Evolutionary conservation across 768 basidiomycete genomes (phyloP).

Genomic region (Amanita fuliginea): DNA sequence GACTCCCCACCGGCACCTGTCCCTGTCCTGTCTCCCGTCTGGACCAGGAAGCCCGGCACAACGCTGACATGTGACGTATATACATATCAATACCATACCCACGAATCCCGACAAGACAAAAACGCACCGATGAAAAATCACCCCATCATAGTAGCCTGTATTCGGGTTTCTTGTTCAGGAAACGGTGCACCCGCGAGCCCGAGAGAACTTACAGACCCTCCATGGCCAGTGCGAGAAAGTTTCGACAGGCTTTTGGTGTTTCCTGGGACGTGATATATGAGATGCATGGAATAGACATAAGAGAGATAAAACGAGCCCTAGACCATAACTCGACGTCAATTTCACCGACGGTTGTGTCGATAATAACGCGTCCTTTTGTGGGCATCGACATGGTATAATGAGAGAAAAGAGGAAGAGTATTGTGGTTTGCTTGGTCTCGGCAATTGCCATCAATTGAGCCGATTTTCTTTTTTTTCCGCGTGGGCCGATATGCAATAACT

Average conservation of each 20-base stretch:
- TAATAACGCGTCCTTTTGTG: conserved; percentile 75
- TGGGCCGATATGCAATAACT: too few species aligned
- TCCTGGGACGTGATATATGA: conserved; percentile 31
- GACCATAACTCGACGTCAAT: conserved; percentile 89
- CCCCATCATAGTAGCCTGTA: conserved; percentile 90
- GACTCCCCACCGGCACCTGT: conserved; percentile 91
- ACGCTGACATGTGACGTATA: conserved; percentile 32
- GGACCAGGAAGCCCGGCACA: conserved; percentile 86
- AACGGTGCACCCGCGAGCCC: conserved; percentile 8
- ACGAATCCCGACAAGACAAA: neutral
- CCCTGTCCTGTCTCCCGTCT: conserved; percentile 89
- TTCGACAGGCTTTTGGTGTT: conserved; percentile 89
- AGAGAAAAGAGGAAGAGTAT: too few species aligned
- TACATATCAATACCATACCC: neutral
- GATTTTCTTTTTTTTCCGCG: too few species aligned
- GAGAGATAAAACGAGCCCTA: conserved; percentile 37
- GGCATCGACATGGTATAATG: conserved; percentile 51
- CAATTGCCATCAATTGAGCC: too few species aligned
- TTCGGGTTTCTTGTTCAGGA: conserved; percentile 5
- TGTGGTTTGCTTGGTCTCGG: too few species aligned
- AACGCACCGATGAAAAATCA: conserved; percentile 81
- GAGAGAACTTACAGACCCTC: conserved; percentile 53
- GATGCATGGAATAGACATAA: neutral
- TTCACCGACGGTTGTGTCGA: conserved; percentile 85
- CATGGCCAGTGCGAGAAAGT: conserved; percentile 81